A percentile compares a stretch with the other conserved stretches of the same genome.
phyloP scores from a whole-genome alignment of 495 filamentous ascomycete genomes.

The Staphylotrichum longicolle region DNA sequence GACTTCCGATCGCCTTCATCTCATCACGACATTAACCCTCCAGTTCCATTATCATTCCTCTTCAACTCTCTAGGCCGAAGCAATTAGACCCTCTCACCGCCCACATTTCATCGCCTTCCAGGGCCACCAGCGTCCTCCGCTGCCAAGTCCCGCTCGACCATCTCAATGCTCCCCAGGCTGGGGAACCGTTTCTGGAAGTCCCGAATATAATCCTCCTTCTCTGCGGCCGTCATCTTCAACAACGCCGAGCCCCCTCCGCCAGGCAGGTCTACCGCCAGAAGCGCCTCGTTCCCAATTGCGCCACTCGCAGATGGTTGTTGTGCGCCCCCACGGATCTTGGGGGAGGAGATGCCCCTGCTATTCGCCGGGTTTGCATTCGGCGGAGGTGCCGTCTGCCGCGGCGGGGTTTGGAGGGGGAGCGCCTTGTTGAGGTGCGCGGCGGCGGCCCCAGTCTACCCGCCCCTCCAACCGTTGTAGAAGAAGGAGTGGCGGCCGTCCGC shows the following conservation, averaged over 20 bases:
- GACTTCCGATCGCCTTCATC: too few relatives aligned
- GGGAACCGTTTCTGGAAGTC: constrained; percentile 82
- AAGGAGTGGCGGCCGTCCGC: background rate
- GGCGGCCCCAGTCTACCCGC: constrained; percentile 41
- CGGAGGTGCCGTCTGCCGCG: too few relatives aligned
- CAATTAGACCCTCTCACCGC: background rate
- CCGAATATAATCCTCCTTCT: constrained; percentile 54
- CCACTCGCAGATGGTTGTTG: background rate
- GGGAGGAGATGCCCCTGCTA: constrained; percentile 9
- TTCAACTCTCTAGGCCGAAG: background rate
- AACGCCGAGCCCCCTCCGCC: constrained; percentile 38
- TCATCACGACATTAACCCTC: too few relatives aligned
- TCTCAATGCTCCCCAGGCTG: constrained; percentile 74
- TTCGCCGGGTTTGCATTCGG: too few relatives aligned
- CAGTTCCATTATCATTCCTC: background rate
- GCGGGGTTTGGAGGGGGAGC: constrained; percentile 16
- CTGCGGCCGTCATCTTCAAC: constrained; percentile 46
- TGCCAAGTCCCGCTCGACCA: constrained; percentile 61
- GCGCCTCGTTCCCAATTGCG: constrained; percentile 24
- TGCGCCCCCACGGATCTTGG: constrained; percentile 19
- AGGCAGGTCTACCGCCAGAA: constrained; percentile 43
- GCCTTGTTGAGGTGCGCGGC: constrained; percentile 51
- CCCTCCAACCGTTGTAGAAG: constrained; percentile 6
- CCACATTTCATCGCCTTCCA: too few relatives aligned
- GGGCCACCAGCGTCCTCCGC: constrained; percentile 19